phyloP scores from a whole-genome alignment of 306 rosid species.

The Prunus mume region DNA sequence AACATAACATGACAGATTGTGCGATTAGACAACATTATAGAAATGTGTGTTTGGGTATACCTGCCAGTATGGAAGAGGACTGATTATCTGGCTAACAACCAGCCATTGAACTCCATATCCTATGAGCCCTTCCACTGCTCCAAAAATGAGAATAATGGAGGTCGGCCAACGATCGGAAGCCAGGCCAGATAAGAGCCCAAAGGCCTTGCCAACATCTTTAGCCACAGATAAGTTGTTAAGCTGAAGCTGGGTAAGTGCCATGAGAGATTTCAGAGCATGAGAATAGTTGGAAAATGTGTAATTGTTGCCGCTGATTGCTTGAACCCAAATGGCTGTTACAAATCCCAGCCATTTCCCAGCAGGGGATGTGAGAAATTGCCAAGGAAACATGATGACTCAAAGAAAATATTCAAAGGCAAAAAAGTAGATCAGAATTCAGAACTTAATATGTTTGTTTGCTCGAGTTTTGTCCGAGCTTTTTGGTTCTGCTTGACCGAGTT shows the following conservation, averaged over 20 bases:
- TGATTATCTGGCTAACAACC: slow-evolving; percentile 26
- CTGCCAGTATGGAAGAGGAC: slow-evolving; percentile 52
- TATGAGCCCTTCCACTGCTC: slow-evolving; percentile 35
- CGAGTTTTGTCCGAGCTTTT: not conserved
- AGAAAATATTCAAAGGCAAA: not conserved
- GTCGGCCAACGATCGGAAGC: slow-evolving; percentile 36
- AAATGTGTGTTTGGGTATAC: slow-evolving; percentile 6
- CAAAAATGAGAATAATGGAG: slow-evolving; percentile 35
- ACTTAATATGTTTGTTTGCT: not conserved
- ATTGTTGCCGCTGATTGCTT: slow-evolving; percentile 46
- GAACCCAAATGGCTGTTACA: slow-evolving; percentile 53
- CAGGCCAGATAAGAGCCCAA: slow-evolving; percentile 45
- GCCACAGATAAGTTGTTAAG: slow-evolving; percentile 52
- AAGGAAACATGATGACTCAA: not conserved
- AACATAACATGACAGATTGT: not conserved
- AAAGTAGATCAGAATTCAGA: not conserved
- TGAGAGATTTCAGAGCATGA: slow-evolving; percentile 31
- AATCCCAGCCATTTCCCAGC: slow-evolving; percentile 46
- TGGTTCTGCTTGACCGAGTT: slow-evolving; percentile 12
- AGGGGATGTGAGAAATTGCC: not conserved
- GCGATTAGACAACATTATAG: not conserved
- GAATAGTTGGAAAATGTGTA: slow-evolving; percentile 49
- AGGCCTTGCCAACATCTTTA: slow-evolving; percentile 52
- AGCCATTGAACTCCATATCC: slow-evolving; percentile 56
- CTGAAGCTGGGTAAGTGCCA: slow-evolving; percentile 39